These are phyloP conservation scores for Wickerhamia fluorescens DNA, from an alignment of 805 yeast species.

Conservation along the genomic window DNA sequence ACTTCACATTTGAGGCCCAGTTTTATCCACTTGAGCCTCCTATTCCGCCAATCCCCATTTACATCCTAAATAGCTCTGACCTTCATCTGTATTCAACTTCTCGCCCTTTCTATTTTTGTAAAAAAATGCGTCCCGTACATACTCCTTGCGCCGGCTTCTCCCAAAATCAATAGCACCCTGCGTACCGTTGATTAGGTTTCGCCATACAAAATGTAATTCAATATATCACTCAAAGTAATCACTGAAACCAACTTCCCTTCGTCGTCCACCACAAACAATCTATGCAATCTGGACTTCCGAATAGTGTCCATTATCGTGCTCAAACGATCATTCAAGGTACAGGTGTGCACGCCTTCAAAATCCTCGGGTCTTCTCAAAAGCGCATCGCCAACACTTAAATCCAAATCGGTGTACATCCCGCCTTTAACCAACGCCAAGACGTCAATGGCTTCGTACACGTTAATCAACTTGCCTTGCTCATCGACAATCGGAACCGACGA, in stretches of 20 bases:
- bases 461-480: constrained; percentile 57
- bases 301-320: constrained; percentile 91
- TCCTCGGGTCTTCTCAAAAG: constrained; percentile 89
- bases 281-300: constrained; percentile 81
- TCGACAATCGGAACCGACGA: constrained; percentile 93
- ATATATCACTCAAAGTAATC: constrained; percentile 84
- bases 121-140: too few relatives aligned
- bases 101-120: too few relatives aligned
- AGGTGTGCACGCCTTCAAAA: constrained; percentile 96
- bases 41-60: too few relatives aligned
- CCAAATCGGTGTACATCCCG: constrained; percentile 85
- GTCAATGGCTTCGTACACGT: constrained; percentile 95
- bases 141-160: too few relatives aligned
- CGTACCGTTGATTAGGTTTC: too few relatives aligned
- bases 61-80: too few relatives aligned
- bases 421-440: constrained; percentile 89
- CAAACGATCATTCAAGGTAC: constrained; percentile 79
- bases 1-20: too few relatives aligned
- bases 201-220: constrained; percentile 72
- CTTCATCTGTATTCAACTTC: too few relatives aligned
- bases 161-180: too few relatives aligned
- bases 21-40: background rate
- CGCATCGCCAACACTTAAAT: constrained; percentile 92
- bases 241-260: constrained; percentile 73
- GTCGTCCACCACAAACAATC: constrained; percentile 89